Conservation (phyloP, 148 eudicot genomes). For the Rhododendron kiyosumense region DNA sequence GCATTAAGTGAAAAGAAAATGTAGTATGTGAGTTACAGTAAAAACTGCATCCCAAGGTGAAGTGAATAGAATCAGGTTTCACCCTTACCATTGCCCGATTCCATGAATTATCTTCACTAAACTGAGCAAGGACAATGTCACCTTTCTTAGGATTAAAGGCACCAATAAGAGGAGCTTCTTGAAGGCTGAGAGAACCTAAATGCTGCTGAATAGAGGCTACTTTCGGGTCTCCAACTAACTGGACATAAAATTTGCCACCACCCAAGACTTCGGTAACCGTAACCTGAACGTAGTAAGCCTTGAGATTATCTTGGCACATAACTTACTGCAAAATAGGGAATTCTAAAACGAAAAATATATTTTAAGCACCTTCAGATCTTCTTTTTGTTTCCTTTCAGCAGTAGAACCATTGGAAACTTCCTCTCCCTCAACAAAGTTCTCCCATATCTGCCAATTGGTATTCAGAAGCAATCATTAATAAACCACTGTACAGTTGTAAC, state of each 20-base stretch:
- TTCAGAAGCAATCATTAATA: not conserved
- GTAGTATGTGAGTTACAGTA: not conserved
- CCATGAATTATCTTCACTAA: conserved; percentile 85
- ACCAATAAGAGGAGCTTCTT: conserved; percentile 69
- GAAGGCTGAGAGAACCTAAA: conserved; percentile 63
- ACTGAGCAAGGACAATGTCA: conserved; percentile 82
- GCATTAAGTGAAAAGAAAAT: not conserved
- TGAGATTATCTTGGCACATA: not conserved
- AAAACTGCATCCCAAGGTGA: not conserved
- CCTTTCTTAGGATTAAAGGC: conserved; percentile 84
- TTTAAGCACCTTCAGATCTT: conserved; percentile 60
- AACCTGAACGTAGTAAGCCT: conserved; percentile 37
- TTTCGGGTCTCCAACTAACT: conserved; percentile 57
- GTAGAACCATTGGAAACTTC: conserved; percentile 60
- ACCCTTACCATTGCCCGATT: conserved; percentile 82
- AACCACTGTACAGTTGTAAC: not conserved
- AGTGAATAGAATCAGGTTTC: not conserved
- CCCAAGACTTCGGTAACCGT: conserved; percentile 75
- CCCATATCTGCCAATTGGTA: conserved; percentile 72
- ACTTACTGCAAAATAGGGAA: not conserved
- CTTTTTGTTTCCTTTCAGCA: conserved; percentile 59
- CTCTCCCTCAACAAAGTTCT: conserved; percentile 82
- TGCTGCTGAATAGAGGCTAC: conserved; percentile 74
- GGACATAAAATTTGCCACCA: conserved; percentile 89
- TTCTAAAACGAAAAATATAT: not conserved